phyloP scores from a whole-genome alignment of 2,329 filamentous ascomycete genomes.

The Boeremia exigua region DNA sequence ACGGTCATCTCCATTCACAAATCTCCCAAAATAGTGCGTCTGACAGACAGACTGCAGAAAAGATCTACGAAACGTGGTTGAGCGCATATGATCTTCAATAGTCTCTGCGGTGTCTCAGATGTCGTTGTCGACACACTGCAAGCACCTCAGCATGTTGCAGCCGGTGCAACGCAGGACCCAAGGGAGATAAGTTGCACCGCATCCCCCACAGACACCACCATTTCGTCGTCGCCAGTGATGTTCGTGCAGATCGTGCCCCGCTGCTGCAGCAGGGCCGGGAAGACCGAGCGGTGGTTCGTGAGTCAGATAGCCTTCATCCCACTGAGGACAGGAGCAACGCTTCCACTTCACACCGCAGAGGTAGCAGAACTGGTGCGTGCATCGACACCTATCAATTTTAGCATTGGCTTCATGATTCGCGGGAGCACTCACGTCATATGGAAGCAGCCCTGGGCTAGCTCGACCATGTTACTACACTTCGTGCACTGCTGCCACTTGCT shows the following conservation, averaged over 20 bases:
- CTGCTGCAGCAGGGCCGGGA: not conserved
- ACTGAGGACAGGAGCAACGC: constrained; percentile 15
- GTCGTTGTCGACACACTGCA: constrained; percentile 15
- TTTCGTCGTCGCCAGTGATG: not conserved
- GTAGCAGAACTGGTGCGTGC: constrained; percentile 28
- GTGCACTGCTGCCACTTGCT: constrained; percentile 28
- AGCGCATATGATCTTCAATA: too few relatives aligned
- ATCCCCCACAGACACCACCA: not conserved
- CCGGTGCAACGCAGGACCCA: not conserved
- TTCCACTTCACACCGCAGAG: constrained; percentile 27
- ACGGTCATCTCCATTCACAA: too few relatives aligned
- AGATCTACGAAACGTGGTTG: too few relatives aligned
- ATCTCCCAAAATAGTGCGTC: too few relatives aligned
- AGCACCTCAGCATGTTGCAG: constrained; percentile 7
- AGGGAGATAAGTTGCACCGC: not conserved
- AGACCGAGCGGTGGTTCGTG: not conserved
- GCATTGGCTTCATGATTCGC: not conserved
- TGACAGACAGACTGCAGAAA: too few relatives aligned
- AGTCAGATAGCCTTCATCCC: constrained; percentile 17
- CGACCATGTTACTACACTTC: constrained; percentile 25
- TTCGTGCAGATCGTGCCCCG: too few relatives aligned
- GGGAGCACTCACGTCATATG: constrained; percentile 21
- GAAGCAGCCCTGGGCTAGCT: constrained; percentile 26
- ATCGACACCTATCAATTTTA: constrained; percentile 16
- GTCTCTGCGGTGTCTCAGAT: not conserved